phyloP scores from a whole-genome alignment of 495 filamentous ascomycete genomes.

The Podospora anserina region DNA sequence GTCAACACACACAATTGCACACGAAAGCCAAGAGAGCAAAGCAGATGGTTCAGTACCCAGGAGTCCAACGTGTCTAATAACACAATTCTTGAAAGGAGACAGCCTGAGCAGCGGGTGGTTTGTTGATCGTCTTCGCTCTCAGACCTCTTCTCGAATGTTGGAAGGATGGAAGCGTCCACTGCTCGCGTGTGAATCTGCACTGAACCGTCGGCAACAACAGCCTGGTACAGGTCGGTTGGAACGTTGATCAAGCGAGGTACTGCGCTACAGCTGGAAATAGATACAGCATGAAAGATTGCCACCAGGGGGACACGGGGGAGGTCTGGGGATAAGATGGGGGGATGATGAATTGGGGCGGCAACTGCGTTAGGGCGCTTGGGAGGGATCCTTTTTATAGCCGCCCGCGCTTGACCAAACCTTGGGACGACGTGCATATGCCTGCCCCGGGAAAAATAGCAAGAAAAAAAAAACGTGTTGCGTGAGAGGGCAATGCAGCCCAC shows the following conservation, averaged over 20 bases:
- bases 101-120: neutral
- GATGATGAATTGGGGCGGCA: slow-evolving; percentile 1
- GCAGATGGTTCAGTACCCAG: neutral
- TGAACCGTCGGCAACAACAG: neutral
- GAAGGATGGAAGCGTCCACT: neutral
- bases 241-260: slow-evolving; percentile 16
- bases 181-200: neutral
- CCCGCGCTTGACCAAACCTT: neutral
- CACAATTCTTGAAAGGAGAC: neutral
- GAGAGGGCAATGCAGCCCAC: neutral
- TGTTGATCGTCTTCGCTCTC: neutral
- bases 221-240: slow-evolving; percentile 11
- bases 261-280: slow-evolving; percentile 13
- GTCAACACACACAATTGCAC: neutral
- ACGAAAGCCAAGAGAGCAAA: neutral
- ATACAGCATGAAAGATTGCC: slow-evolving; percentile 17
- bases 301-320: neutral
- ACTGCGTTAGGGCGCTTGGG: slow-evolving; percentile 13
- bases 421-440: slow-evolving; percentile 9
- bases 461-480: slow-evolving; percentile 2
- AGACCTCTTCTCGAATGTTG: neutral
- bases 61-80: slow-evolving; percentile 10
- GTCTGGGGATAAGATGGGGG: neutral
- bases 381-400: slow-evolving; percentile 12
- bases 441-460: slow-evolving; percentile 7